phyloP scores from a whole-genome alignment of 2,329 filamentous ascomycete species.

The Zalaria obscura region DNA sequence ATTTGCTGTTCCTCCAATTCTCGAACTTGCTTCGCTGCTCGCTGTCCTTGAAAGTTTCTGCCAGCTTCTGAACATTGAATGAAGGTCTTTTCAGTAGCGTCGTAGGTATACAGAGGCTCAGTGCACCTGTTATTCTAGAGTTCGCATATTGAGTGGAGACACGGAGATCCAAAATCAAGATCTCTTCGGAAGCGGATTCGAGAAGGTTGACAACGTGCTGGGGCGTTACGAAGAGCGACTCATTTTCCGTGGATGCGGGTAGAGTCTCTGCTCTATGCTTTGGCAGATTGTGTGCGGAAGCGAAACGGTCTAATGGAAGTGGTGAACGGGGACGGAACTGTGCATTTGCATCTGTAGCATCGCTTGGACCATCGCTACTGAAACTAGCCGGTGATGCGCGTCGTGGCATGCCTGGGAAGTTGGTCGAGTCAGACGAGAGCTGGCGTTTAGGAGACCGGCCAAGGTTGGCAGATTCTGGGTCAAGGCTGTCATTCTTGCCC shows the following conservation, averaged over 20 bases:
- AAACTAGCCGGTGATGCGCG: slow-evolving; percentile 33
- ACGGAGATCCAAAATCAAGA: slow-evolving; percentile 71
- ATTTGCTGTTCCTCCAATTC: slow-evolving; percentile 57
- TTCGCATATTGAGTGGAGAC: slow-evolving; percentile 70
- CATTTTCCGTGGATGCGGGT: slow-evolving; percentile 19
- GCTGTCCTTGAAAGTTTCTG: slow-evolving; percentile 68
- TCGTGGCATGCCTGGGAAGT: slow-evolving; percentile 27
- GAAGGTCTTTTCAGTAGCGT: slow-evolving; percentile 82
- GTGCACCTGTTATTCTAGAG: slow-evolving; percentile 61
- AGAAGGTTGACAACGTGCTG: slow-evolving; percentile 35
- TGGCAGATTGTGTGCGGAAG: slow-evolving; percentile 2
- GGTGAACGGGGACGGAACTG: background rate
- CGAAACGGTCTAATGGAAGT: background rate
- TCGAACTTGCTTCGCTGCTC: slow-evolving; percentile 59
- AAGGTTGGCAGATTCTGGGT: slow-evolving; percentile 13
- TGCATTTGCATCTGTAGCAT: background rate
- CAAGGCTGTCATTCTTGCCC: slow-evolving; percentile 7
- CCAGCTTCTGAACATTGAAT: slow-evolving; percentile 76
- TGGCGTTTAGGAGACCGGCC: slow-evolving; percentile 32
- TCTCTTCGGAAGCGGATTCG: slow-evolving; percentile 30
- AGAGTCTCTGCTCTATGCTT: slow-evolving; percentile 33
- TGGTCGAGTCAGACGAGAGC: slow-evolving; percentile 28
- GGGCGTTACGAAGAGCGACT: slow-evolving; percentile 29
- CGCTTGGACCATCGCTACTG: slow-evolving; percentile 13
- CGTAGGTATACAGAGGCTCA: slow-evolving; percentile 91